These are phyloP conservation scores for Dactylonectria macrodidyma DNA, from an alignment of 2,329 filamentous ascomycete genomes.

Conservation along the genomic window DNA sequence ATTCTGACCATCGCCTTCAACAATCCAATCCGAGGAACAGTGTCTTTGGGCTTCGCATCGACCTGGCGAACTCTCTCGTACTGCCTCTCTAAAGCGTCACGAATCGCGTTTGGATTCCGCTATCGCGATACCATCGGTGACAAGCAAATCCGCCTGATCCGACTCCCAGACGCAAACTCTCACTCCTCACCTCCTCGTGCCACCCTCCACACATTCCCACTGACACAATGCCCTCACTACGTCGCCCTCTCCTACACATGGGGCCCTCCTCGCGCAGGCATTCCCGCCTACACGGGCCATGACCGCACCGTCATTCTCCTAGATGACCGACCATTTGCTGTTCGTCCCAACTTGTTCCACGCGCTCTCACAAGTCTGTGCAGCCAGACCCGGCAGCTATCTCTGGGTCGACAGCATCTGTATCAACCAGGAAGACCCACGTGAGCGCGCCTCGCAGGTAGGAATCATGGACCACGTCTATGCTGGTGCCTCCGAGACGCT, in stretches of 20 bases:
- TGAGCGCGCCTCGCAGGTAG: slow-evolving; percentile 40
- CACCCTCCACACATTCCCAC: slow-evolving; percentile 36
- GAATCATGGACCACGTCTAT: slow-evolving; percentile 44
- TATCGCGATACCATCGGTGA: slow-evolving; percentile 31
- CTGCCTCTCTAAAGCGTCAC: not conserved
- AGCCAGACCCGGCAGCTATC: slow-evolving; percentile 32
- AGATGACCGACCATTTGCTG: slow-evolving; percentile 31
- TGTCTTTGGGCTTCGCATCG: slow-evolving; percentile 4
- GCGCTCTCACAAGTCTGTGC: slow-evolving; percentile 31
- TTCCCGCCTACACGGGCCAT: slow-evolving; percentile 8
- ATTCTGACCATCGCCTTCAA: slow-evolving; percentile 10
- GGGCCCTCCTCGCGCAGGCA: slow-evolving; percentile 26
- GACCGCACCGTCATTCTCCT: slow-evolving; percentile 27
- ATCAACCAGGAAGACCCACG: slow-evolving; percentile 40
- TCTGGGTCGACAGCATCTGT: slow-evolving; percentile 46
- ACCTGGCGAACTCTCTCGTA: not conserved
- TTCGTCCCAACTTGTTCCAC: slow-evolving; percentile 36
- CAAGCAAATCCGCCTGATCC: slow-evolving; percentile 36
- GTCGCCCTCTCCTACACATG: slow-evolving; percentile 47
- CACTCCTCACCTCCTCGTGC: slow-evolving; percentile 18
- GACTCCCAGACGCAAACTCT: slow-evolving; percentile 29
- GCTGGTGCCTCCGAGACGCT: slow-evolving; percentile 36
- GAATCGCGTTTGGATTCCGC: slow-evolving; percentile 10
- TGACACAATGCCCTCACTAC: slow-evolving; percentile 36
- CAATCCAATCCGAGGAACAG: not conserved